Evolutionary conservation across 257 asterid species (phyloP).

Genomic region (Craterostigma plantagineum): DNA sequence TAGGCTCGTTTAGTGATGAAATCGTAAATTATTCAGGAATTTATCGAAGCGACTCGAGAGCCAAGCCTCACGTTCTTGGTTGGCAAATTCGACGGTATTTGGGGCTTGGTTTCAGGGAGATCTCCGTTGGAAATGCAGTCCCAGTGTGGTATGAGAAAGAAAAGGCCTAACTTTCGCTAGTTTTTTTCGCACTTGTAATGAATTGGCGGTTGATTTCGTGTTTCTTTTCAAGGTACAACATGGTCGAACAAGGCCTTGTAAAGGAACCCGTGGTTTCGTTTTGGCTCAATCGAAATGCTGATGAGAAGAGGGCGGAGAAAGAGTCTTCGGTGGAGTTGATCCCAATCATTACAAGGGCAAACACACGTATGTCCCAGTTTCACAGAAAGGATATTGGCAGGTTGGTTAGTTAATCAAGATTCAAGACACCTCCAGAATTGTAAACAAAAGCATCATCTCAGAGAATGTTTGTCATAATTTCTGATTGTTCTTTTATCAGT

Average conservation of each 20-base stretch:
- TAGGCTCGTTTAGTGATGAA: no score
- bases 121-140: constrained; percentile 2
- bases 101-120: constrained; percentile 7
- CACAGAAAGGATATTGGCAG: constrained; percentile 7
- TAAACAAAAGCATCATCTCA: no score
- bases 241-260: constrained; percentile 6
- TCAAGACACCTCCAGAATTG: no score
- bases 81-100: constrained; percentile 4
- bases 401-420: constrained; percentile 3
- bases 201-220: background rate
- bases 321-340: constrained; percentile 8
- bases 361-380: constrained; percentile 3
- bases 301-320: constrained; percentile 6
- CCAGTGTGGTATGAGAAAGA: constrained; percentile 2
- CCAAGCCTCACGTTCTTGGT: background rate
- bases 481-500: background rate
- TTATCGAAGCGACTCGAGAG: constrained; percentile 5
- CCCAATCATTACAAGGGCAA: constrained; percentile 6
- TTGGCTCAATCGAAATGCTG: constrained; percentile 3
- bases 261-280: constrained; percentile 6
- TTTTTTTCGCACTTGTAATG: background rate
- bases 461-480: background rate
- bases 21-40: background rate
- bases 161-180: background rate
- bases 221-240: constrained; percentile 4